Evolutionary conservation across 441 rosid species (phyloP), one percentile per base, ranked within the genome.

Genomic region (Theobroma grandiflorum): DNA sequence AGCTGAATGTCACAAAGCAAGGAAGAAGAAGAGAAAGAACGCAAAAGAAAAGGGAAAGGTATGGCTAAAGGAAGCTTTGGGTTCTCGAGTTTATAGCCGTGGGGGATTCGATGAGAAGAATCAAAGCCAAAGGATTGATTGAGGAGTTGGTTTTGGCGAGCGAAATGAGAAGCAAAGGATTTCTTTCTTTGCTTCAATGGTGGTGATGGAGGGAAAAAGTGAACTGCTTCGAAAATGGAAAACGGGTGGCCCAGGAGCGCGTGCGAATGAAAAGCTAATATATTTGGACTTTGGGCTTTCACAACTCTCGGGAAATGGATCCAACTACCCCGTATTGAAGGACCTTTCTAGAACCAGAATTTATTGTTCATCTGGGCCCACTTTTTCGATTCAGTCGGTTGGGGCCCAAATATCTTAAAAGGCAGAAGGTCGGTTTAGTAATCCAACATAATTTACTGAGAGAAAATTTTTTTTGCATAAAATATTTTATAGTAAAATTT

Each of bases 131-230:
- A 15, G 71, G 64, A 53, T 74, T 47, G 61, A 31, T 74, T 75
- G 47, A 52, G 40, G 72, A 14, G n/a, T 31, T 10, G 76, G 31
- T 59, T 74, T 74, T 61, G n/a, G 18, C 10, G 12, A 42, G 52
- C 33, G 11, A 57, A 40, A 4, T 22, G 9, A 16, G 4, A 77
- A 72, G 84, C 38, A 78, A 83, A 74, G 82, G 52, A 76, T 82
- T 18, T 38, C 12, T 8, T 26, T 26, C 31, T 26, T 26, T 26
- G 31, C 31, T 49, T 16, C 4, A 49, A 11, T 42, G 22, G 26
- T 18, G 12, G 45, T 18, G 18, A 15, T 10, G 18, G 76, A 43
- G 77, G 86, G 71, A 80, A 76, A 16, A 10, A 40, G 26, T 52
- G 40, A 9, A 37, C 26, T 18, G 35, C n/a, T 72, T 9, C 53